Evolutionary conservation across 441 rosid genomes (phyloP), one percentile per base, ranked within the genome.

Genomic region (Populus trichocarpa): DNA sequence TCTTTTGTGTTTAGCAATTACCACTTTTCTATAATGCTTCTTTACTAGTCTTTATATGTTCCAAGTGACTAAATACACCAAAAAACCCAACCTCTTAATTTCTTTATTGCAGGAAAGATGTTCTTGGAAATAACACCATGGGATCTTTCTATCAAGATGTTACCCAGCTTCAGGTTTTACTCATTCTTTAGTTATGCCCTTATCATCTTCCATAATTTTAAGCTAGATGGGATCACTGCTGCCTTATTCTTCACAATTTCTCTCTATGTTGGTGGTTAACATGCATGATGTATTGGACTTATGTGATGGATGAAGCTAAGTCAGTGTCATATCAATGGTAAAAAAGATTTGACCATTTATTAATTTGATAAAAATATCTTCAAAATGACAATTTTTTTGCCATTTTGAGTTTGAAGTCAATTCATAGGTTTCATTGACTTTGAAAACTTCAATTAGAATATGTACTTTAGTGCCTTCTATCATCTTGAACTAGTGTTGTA

Each of bases 81-180:
- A 61, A 66, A 66, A 11, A 61, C 40, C 25, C 8, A 26, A 22
- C 20, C 20, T 10, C 12, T 76, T 76, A 35, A 80, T 82, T 78
- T 28, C 30, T 36, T 35, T 76, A 63, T 86, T 88, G 82, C 92
- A 96, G 99, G 96, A 87, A 83, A 69, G 97, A 96, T 83, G 69
- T 96, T 72, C 84, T 71, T 83, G 94, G 94, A 84, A 84, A 89
- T 57, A 82, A 81, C 77, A 89, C 96, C 68, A 90, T 94, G 91
- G 84, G 86, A 72, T 87, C 94, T 79, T 92, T 92, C 86, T 96
- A 94, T 82, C 84, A 67, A 64, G 87, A 89, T 75, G 93, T 94
- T 79, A 86, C 89, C 77, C 78, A 81, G 53, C 96, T 96, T 73
- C 97, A 92, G 99, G 98, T 95, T 80, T 71, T 77, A 76, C 81